Evolutionary conservation across 2,329 filamentous ascomycete species (phyloP), one percentile per base, ranked within the genome.

Genomic region (Tolypocladium ovalisporum): DNA sequence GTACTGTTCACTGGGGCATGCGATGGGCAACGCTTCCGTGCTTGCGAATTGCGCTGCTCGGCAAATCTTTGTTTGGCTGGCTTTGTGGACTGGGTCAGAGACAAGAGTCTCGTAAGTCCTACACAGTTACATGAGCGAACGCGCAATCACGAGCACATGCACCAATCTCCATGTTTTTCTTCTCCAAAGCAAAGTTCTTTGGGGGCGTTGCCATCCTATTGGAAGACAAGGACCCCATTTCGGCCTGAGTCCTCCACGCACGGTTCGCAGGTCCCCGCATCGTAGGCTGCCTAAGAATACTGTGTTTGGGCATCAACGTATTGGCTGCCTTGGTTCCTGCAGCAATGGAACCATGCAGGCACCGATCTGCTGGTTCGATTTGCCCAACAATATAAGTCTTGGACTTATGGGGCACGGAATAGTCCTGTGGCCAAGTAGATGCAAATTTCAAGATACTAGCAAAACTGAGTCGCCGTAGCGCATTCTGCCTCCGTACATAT

Each of bases 281-380:
- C 39, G 39, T 35, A 29, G 40, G 54, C 39, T 47, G 22, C 39
- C 29, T n/a, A n/a, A n/a, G n/a, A 34, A 47, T 17, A 34, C 19
- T 4, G 29, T 27, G 15, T 24, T 55, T 42, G 29, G 54, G 54
- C 54, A 47, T 40, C 54, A 44, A 55, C 12, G 39, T 47, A 44
- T 55, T 42, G 54, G 54, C 39, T 44, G 35, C 24, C 54, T 55
- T 15, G 39, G 54, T 55, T 55, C 54, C 54, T 55, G 54, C 54
- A 55, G 54, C 27, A 22, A 17, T 24, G 37, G 22, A 19, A 40
- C 22, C 54, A 42, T 55, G 39, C 54, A 55, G 54, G n/a, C 54
- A 27, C 54, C 54, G 39, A 55, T 35, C 39, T 34, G 27, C 53
- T 22, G 53, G 53, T 19, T 54, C 39, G 8, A 4, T 15, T 34